Conservation (phyloP, 805 yeast species). For the Nakazawaea pomicola region DNA sequence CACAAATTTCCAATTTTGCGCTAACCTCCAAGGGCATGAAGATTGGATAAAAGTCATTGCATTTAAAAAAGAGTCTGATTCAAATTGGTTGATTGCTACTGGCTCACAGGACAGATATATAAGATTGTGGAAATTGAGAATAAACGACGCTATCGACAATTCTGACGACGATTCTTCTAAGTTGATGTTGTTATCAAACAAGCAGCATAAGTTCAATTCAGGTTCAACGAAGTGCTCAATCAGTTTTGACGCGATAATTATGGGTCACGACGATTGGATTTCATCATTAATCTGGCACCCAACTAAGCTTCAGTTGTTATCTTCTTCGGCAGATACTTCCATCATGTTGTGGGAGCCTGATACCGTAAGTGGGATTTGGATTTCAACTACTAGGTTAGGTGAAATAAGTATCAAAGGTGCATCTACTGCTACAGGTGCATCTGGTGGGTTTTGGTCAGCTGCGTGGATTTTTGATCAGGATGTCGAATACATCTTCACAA, state of each 20-base stretch:
- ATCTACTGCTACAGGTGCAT: constrained; percentile 95
- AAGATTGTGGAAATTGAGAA: constrained; percentile 75
- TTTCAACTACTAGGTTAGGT: constrained; percentile 75
- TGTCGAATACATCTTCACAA: constrained; percentile 59
- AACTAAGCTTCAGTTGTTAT: constrained; percentile 52
- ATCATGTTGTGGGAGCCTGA: constrained; percentile 94
- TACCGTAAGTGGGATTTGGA: constrained; percentile 82
- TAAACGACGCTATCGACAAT: constrained; percentile 50
- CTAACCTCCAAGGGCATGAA: constrained; percentile 82
- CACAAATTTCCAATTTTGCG: constrained; percentile 31
- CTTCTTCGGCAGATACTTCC: constrained; percentile 91
- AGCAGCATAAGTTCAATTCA: constrained; percentile 57
- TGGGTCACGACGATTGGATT: constrained; percentile 99
- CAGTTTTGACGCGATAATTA: constrained; percentile 84
- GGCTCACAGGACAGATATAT: constrained; percentile 94
- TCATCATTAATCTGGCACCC: constrained; percentile 82
- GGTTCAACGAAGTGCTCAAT: constrained; percentile 43
- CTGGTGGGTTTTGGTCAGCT: constrained; percentile 59
- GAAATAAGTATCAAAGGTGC: constrained; percentile 96
- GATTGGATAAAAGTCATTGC: constrained; percentile 87
- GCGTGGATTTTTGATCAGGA: constrained; percentile 56
- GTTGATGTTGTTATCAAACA: constrained; percentile 59
- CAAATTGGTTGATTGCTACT: constrained; percentile 67
- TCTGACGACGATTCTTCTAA: constrained; percentile 50
- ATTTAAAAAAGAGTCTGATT: constrained; percentile 45